These are phyloP conservation scores for Spatholobus suberectus DNA, from an alignment of 306 rosid genomes.

Conservation along the genomic window DNA sequence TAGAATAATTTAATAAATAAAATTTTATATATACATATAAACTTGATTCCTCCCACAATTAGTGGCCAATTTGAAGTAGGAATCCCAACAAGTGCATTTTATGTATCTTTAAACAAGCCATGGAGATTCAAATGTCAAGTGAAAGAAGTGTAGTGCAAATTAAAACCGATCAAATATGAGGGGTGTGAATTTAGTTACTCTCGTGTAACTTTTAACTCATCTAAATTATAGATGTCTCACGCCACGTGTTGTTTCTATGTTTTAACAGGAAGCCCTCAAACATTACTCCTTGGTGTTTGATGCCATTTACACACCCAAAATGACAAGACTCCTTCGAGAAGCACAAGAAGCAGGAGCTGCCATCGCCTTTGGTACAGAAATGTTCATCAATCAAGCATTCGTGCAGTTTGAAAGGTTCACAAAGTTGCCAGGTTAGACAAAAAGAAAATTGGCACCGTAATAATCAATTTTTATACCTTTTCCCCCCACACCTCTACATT, in stretches of 20 bases:
- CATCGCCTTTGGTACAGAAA: constrained; percentile 66
- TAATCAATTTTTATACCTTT: background rate
- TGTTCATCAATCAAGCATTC: constrained; percentile 77
- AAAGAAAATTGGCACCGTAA: background rate
- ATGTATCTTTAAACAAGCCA: too few relatives aligned
- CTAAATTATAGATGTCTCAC: background rate
- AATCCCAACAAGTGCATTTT: too few relatives aligned
- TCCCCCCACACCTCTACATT: background rate
- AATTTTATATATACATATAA: too few relatives aligned
- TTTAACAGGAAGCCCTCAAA: constrained; percentile 60
- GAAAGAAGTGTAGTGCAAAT: too few relatives aligned
- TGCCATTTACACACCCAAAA: constrained; percentile 71
- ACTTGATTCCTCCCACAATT: too few relatives aligned
- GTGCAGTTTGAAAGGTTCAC: constrained; percentile 68
- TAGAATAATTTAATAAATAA: too few relatives aligned
- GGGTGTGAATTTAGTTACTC: too few relatives aligned
- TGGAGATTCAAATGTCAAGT: too few relatives aligned
- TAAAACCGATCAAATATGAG: too few relatives aligned
- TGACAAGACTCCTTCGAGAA: constrained; percentile 74
- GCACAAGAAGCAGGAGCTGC: constrained; percentile 67
- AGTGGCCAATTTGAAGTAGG: too few relatives aligned
- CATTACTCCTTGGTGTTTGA: constrained; percentile 71
- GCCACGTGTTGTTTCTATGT: background rate
- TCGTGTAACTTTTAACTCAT: too few relatives aligned
- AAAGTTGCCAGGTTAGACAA: constrained; percentile 60